Evolutionary conservation across 1,284 basidiomycete genomes (phyloP).

Genomic region (Rhodotorula sp.): DNA sequence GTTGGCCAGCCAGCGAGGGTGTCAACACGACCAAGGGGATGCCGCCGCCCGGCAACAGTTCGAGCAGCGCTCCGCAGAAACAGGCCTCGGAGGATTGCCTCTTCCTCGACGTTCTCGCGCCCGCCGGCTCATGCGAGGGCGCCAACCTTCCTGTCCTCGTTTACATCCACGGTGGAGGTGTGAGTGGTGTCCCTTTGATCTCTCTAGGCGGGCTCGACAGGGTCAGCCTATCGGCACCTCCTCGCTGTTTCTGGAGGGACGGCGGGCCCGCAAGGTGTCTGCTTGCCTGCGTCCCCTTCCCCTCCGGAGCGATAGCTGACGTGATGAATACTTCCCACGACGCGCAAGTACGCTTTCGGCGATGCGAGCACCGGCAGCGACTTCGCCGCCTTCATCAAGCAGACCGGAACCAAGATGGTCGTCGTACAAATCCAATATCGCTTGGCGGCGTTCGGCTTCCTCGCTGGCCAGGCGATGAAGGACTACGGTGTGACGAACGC

Average conservation of each 20-base stretch:
- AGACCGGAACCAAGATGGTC: neutral
- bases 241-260: no score
- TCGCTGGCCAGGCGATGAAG: neutral
- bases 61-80: neutral
- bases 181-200: neutral
- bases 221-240: no score
- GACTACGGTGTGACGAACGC: neutral
- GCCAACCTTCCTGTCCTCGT: neutral
- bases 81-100: slow-evolving; percentile 8
- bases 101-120: neutral
- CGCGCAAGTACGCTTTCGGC: slow-evolving; percentile 1
- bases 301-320: neutral
- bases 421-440: neutral
- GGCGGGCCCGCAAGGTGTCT: no score
- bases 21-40: neutral
- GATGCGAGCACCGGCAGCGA: neutral
- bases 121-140: neutral
- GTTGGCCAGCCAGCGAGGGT: neutral
- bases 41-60: no score
- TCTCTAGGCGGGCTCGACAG: no score
- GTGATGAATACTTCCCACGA: no score
- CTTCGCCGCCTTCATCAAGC: neutral
- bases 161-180: slow-evolving; percentile 7
- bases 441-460: neutral
- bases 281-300: neutral